A percentile compares a stretch with the other conserved stretches of the same genome.
phyloP scores from a whole-genome alignment of 805 yeast species.

The Clavispora santaluciae region DNA sequence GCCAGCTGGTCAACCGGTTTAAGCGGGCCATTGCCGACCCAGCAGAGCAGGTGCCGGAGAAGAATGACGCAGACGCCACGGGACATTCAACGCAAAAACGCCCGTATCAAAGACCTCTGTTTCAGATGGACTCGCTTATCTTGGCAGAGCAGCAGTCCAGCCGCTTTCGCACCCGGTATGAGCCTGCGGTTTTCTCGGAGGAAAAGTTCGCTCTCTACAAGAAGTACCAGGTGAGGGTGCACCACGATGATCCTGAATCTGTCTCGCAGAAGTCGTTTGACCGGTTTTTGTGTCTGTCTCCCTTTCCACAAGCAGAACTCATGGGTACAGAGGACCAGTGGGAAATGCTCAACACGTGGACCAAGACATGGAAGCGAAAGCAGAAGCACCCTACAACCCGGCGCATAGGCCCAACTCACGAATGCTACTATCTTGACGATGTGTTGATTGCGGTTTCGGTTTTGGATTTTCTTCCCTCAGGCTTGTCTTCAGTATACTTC shows the following conservation, averaged over 20 bases:
- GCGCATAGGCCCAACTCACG: constrained; percentile 66
- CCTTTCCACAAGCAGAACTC: constrained; percentile 40
- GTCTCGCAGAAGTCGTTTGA: constrained; percentile 46
- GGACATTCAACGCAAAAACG: neutral
- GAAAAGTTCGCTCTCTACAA: constrained; percentile 62
- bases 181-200: constrained; percentile 43
- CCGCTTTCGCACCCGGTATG: constrained; percentile 44
- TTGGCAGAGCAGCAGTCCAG: constrained; percentile 35
- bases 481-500: constrained; percentile 80
- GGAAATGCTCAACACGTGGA: constrained; percentile 41
- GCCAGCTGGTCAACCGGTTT: constrained; percentile 62
- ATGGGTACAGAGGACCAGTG: constrained; percentile 29
- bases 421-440: constrained; percentile 63
- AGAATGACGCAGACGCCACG: no score
- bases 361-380: constrained; percentile 14
- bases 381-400: neutral
- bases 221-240: constrained; percentile 68
- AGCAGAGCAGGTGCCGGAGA: constrained; percentile 2
- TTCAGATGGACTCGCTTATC: constrained; percentile 29
- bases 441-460: constrained; percentile 71
- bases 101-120: constrained; percentile 6
- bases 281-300: constrained; percentile 65
- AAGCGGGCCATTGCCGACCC: constrained; percentile 29
- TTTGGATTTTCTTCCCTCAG: constrained; percentile 68
- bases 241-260: constrained; percentile 52